Base-by-base conservation (phyloP, 306 rosid genomes). In the Cicer bijugum region DNA sequence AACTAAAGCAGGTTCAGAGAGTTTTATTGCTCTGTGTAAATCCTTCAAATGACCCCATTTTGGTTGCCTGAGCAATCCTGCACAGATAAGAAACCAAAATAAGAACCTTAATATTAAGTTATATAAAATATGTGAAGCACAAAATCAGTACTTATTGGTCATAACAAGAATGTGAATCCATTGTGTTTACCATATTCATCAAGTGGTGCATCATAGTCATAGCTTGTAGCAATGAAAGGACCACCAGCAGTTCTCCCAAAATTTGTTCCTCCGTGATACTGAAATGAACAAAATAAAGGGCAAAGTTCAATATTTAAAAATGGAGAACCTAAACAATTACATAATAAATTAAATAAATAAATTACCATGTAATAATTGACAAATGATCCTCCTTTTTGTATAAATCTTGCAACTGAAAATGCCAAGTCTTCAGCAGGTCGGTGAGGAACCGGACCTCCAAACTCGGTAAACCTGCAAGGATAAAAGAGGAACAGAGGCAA, bases 241-340 rank as follows among this genome's bases (percentile, higher is more conserved):
- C 99, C 99, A 64, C 99, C 99, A 67, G 99, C 99, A 39, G 99
- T 95, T 84, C 97, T 87, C 57, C 99, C 99, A 33, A 95, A 95
- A 79, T 91, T 95, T 79, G 99, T 95, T 81, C 99, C 99, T 11
- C 99, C 99, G 0, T 95, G 99, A 67, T 90, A 95, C 99, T 95
- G 83, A 12, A 78, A 87, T 55, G 59, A 83, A 9, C 65, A 71
- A 28, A 76, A 80, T 6, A 61, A 64, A 77, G 10, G 11, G 74
- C 58, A 57, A 67, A 38, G 62, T 43, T 71, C 11, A 74, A 57
- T 56, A 19, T 72, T 69, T 45, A 70, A 75, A 71, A 38, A 68
- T 5, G 7, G 43, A 44, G 48, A 38, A 61, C 12, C 50, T 11
- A 52, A 39, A 60, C 9, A 12, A 66, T 43, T 15, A 44, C 52